Evolutionary conservation across 305 asterid species (phyloP).

Genomic region (Rubia tinctorum): DNA sequence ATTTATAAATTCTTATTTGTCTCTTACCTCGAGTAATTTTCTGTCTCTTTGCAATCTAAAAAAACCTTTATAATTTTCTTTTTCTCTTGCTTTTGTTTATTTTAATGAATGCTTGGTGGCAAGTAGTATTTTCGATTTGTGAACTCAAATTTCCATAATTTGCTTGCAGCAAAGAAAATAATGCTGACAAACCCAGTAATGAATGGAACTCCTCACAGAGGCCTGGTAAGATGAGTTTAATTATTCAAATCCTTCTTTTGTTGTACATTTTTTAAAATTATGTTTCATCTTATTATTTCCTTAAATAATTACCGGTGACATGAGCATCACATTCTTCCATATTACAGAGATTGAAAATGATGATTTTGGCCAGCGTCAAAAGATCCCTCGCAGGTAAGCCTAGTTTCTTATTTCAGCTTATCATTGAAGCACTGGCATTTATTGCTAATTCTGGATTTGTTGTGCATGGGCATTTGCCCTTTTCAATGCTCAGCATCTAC

Average conservation of each 20-base stretch:
- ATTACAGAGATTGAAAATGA: conserved; percentile 57
- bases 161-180: conserved; percentile 73
- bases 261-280: background rate
- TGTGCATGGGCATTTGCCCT: background rate
- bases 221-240: conserved; percentile 50
- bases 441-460: background rate
- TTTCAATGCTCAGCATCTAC: no score
- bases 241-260: background rate
- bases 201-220: conserved; percentile 69
- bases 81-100: background rate
- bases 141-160: conserved; percentile 9
- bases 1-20: no score
- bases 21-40: no score
- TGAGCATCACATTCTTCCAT: conserved; percentile 4
- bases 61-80: background rate
- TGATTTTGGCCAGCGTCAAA: conserved; percentile 80
- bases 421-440: background rate
- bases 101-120: background rate
- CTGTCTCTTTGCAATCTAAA: background rate
- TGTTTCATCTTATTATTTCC: background rate
- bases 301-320: background rate
- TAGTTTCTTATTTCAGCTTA: conserved; percentile 8
- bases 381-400: conserved; percentile 85
- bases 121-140: background rate
- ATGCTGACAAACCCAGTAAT: conserved; percentile 38